Evolutionary conservation across 2,329 filamentous ascomycete genomes (phyloP), one percentile per base, ranked within the genome.

Genomic region (Cladophialophora immunda): DNA sequence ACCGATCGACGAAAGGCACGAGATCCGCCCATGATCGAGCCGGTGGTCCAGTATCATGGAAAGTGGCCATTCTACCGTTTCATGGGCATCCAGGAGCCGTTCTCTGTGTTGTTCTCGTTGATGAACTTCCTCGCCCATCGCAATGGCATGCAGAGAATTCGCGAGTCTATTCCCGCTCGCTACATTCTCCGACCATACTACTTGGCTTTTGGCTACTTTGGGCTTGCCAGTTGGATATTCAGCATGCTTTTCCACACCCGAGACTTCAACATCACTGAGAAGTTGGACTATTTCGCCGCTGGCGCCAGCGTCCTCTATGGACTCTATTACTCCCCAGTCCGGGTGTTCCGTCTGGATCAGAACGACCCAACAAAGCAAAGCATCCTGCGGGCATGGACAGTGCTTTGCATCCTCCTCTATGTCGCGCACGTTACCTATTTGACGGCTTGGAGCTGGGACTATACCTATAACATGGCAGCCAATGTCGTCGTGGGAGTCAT

Each of bases 61-160:
- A 99, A 99, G 86, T 99, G 95, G 95, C 95, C 95, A 45, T 99
- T 99, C 81, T 85, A 90, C 78, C 92, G 95, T 72, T 86, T 97
- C 75, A 81, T 96, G 62, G 95, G 95, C 78, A 91, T 97, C 83
- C 95, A 99, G 81, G 95, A 99, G 82, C 93, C 94, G 66, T 93
- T 94, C 78, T 93, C 90, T 58, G 94, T 98, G 72, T 83, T 97
- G 76, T 99, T 97, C 85, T 97, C 92, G 71, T 84, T 97, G 59
- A 87, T 96, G 76, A 99, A 99, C 84, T 90, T 95, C 75, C 86
- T 90, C 72, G 94, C 94, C 15, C 95, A 99, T 82, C 87, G 88
- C 76, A 80, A 88, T 72, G 95, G 95, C 67, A 87, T 97, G 71
- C 78, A 83, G 62, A 89, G 90, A 75, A 79, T 99, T 65, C 88